phyloP scores from a whole-genome alignment of 257 asterid species.

The Solanum chilense region DNA sequence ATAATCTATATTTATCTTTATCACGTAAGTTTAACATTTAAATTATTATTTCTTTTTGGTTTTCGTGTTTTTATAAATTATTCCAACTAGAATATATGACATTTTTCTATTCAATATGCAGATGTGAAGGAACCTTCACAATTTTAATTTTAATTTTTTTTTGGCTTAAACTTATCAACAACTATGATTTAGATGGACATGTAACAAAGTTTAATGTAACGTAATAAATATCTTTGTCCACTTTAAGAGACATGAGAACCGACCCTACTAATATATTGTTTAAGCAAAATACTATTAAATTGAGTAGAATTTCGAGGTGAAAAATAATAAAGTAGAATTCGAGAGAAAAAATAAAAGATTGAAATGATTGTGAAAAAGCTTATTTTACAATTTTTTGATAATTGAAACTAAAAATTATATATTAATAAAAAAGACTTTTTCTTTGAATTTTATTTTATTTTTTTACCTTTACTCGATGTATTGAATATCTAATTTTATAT shows the following conservation, averaged over 20 bases:
- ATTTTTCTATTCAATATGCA: background rate
- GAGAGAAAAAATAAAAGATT: no score
- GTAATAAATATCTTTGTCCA: background rate
- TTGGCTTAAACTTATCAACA: background rate
- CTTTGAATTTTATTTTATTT: no score
- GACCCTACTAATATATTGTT: no score
- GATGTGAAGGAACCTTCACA: background rate
- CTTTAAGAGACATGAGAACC: no score
- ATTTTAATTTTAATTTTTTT: background rate
- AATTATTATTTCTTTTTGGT: background rate
- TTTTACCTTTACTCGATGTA: no score
- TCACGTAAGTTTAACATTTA: background rate
- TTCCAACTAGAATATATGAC: background rate
- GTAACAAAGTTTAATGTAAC: background rate
- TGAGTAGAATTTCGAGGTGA: no score
- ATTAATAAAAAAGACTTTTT: no score
- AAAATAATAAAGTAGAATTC: no score
- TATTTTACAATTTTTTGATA: rapidly evolving
- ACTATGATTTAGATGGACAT: background rate
- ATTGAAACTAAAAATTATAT: no score
- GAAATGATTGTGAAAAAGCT: no score
- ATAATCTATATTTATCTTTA: background rate
- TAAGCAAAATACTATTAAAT: no score
- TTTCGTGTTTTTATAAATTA: background rate
- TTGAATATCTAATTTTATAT: no score